A percentile compares a stretch with the other conserved stretches of the same genome.
These are phyloP conservation scores for Aspergillus texensis DNA, from an alignment of 2,329 filamentous ascomycete species.

Conservation along the genomic window DNA sequence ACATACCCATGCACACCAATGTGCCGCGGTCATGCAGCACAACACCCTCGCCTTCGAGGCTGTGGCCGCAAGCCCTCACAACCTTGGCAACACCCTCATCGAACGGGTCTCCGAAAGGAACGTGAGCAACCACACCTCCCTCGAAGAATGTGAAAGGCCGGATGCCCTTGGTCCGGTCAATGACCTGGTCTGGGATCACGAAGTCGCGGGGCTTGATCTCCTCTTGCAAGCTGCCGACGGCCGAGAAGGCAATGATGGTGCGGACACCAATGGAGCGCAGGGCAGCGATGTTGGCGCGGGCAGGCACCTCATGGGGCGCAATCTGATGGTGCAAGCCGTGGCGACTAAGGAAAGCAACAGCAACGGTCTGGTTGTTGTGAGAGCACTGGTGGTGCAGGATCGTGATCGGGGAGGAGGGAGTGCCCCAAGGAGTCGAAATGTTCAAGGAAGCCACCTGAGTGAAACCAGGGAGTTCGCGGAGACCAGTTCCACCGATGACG, in stretches of 20 bases:
- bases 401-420: slow-evolving; percentile 73
- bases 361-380: slow-evolving; percentile 61
- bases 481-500: slow-evolving; percentile 90
- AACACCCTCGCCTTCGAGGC: slow-evolving; percentile 80
- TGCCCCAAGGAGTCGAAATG: slow-evolving; percentile 84
- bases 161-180: slow-evolving; percentile 94
- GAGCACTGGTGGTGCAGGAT: slow-evolving; percentile 85
- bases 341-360: slow-evolving; percentile 88
- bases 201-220: slow-evolving; percentile 95
- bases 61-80: slow-evolving; percentile 74
- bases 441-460: slow-evolving; percentile 78
- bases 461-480: slow-evolving; percentile 84
- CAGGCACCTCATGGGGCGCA: slow-evolving; percentile 92
- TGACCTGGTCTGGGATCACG: slow-evolving; percentile 92
- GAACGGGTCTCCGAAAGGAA: slow-evolving; percentile 95
- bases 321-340: slow-evolving; percentile 88
- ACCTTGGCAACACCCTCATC: slow-evolving; percentile 76
- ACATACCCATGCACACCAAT: slow-evolving; percentile 85
- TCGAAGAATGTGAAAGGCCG: slow-evolving; percentile 92
- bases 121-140: slow-evolving; percentile 82
- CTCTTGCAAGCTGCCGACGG: slow-evolving; percentile 89
- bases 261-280: slow-evolving; percentile 86
- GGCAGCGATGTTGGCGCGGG: slow-evolving; percentile 97
- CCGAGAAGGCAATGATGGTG: slow-evolving; percentile 90
- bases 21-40: slow-evolving; percentile 81